These are phyloP conservation scores for Metschnikowia gelsemii DNA, from an alignment of 805 yeast genomes.

Conservation along the genomic window DNA sequence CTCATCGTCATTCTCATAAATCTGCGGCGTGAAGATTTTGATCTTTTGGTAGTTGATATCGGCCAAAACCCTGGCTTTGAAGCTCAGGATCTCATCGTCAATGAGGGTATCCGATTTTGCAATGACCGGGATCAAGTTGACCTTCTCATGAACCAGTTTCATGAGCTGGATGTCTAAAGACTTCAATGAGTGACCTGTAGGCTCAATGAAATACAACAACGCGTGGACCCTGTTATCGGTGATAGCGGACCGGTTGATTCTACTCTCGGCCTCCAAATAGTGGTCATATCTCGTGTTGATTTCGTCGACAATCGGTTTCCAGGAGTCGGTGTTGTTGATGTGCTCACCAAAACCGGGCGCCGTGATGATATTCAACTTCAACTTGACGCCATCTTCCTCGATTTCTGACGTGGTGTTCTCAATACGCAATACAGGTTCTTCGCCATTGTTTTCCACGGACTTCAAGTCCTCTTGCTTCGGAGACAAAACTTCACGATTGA, in stretches of 20 bases:
- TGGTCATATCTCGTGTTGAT: slow-evolving; percentile 82
- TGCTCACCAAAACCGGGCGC: slow-evolving; percentile 91
- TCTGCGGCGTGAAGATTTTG: slow-evolving; percentile 69
- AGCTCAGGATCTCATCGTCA: slow-evolving; percentile 74
- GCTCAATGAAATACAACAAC: slow-evolving; percentile 89
- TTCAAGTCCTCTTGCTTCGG: slow-evolving; percentile 8
- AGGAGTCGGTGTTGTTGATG: slow-evolving; percentile 62
- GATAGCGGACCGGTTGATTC: slow-evolving; percentile 67
- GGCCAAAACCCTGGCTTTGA: slow-evolving; percentile 73
- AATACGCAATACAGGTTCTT: slow-evolving; percentile 25
- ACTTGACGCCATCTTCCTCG: slow-evolving; percentile 91
- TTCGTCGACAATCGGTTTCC: slow-evolving; percentile 92
- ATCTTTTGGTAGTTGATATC: slow-evolving; percentile 78
- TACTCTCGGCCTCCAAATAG: slow-evolving; percentile 86
- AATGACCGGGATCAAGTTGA: slow-evolving; percentile 89
- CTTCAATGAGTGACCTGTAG: slow-evolving; percentile 91
- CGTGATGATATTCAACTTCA: slow-evolving; percentile 79
- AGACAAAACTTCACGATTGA: slow-evolving; percentile 44
- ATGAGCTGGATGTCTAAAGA: slow-evolving; percentile 87
- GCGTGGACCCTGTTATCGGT: slow-evolving; percentile 90
- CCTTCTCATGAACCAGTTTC: slow-evolving; percentile 84
- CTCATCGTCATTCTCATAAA: slow-evolving; percentile 77
- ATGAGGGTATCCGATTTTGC: slow-evolving; percentile 93
- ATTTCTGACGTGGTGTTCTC: slow-evolving; percentile 37
- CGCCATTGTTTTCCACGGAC: slow-evolving; percentile 22